These are phyloP conservation scores for Zelonia costaricensis DNA, from an alignment of 208 protist genomes.

Conservation along the genomic window DNA sequence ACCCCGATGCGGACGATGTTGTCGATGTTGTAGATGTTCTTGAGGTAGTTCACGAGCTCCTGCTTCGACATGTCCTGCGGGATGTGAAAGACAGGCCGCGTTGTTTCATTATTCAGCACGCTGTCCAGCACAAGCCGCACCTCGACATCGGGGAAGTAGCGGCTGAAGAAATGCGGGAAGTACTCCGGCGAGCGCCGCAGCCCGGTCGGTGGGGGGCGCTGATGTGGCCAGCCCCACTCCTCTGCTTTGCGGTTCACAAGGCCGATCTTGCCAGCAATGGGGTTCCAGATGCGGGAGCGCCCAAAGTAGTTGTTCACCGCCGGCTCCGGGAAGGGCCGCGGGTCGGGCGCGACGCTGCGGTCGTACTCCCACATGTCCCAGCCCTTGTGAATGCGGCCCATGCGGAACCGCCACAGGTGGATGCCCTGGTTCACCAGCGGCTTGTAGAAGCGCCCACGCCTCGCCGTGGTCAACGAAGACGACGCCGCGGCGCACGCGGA, in stretches of 20 bases:
- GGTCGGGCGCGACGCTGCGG: slow-evolving; percentile 59
- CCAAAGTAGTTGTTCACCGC: slow-evolving; percentile 90
- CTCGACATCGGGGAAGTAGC: slow-evolving; percentile 84
- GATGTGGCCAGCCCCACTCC: slow-evolving; percentile 79
- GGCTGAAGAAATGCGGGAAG: slow-evolving; percentile 79
- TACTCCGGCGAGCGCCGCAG: slow-evolving; percentile 76
- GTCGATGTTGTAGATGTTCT: slow-evolving; percentile 86
- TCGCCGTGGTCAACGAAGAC: slow-evolving; percentile 8
- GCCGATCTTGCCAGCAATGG: slow-evolving; percentile 85
- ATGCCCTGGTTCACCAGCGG: slow-evolving; percentile 81
- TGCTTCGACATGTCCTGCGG: slow-evolving; percentile 85
- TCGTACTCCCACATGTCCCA: slow-evolving; percentile 81
- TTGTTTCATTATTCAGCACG: slow-evolving; percentile 89
- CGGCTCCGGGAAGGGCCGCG: slow-evolving; percentile 82
- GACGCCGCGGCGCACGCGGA: slow-evolving; percentile 1
- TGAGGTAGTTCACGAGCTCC: slow-evolving; percentile 86
- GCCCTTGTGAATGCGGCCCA: slow-evolving; percentile 79
- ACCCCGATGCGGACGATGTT: slow-evolving; percentile 72
- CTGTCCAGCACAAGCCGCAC: slow-evolving; percentile 83
- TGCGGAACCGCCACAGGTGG: slow-evolving; percentile 79
- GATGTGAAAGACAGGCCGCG: slow-evolving; percentile 74
- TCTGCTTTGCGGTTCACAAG: slow-evolving; percentile 76
- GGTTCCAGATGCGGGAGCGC: slow-evolving; percentile 80
- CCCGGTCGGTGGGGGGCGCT: slow-evolving; percentile 74
- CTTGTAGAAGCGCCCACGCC: slow-evolving; percentile 76